Base-by-base conservation (phyloP, 805 yeast species). In the Wickerhamomyces queroliae region DNA sequence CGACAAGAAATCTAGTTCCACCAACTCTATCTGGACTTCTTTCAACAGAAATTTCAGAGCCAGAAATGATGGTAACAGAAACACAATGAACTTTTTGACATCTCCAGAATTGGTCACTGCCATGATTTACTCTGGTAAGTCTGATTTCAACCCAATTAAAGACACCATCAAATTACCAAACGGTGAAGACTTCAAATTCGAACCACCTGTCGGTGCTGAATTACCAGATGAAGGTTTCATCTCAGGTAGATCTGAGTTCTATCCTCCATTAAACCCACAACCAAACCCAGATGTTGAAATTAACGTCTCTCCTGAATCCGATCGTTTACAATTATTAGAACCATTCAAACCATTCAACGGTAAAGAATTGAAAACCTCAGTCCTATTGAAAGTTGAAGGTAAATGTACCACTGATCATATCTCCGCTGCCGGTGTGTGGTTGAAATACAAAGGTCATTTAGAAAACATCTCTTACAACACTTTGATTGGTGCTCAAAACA, bases 321-420 rank as follows among this genome's bases (percentile, higher is more conserved):
- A 88, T 55, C 83, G 99, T 69, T 72, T 91, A 49, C 96, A 93
- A 66, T 69, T 91, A 44, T 68, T 91, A 49, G 95, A 86, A 39
- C 98, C 97, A 18, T 91, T 93, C 61, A 63, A 72, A 34, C 74
- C 91, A 18, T 91, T 96, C 95, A 67, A 80, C 45, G 95, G 95
- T 40, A 62, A 86, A 58, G 99, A 91, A 61, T 64, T 91, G 48
- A 70, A 76, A 46, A 77, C 89, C 25, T 77, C 77, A 35, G 85
- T 91, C 2, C 67, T 90, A 45, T 65, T 91, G 58, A 91, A 91
- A 67, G 98, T 93, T 34, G 91, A 88, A 66, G 99, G 99, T 48
- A 91, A 91, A 66, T 93, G 98, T 73, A 91, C 99, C 31, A 91
- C 99, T 28, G 99, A 91, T 63, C 99, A 91, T 62, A 93, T 91